A percentile compares a stretch with the other conserved stretches of the same genome.
Evolutionary conservation across 768 basidiomycete genomes (phyloP).

Genomic region (Dendrothele bispora): DNA sequence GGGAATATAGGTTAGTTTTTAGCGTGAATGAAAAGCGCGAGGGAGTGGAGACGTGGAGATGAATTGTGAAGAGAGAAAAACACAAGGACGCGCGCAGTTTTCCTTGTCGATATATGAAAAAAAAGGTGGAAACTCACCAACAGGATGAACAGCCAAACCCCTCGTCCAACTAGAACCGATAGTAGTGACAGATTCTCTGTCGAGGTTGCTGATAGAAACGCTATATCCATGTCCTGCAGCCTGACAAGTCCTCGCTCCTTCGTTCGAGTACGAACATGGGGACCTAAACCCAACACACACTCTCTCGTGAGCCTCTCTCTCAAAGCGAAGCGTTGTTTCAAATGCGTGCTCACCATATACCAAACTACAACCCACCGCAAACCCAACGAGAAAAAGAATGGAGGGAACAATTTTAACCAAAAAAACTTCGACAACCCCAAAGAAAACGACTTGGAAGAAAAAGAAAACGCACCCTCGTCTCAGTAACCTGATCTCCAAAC

Average conservation of each 20-base stretch:
- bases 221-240: slow-evolving; percentile 56
- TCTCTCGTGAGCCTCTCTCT: too few species aligned
- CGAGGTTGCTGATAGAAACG: slow-evolving; percentile 38
- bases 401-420: slow-evolving; percentile 6
- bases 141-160: slow-evolving; percentile 73
- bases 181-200: slow-evolving; percentile 34
- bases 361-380: slow-evolving; percentile 66
- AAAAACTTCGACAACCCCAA: neutral
- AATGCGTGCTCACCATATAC: slow-evolving; percentile 57
- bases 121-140: slow-evolving; percentile 47
- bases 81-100: too few species aligned
- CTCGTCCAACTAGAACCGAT: slow-evolving; percentile 67
- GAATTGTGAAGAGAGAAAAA: too few species aligned
- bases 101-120: neutral
- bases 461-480: slow-evolving; percentile 52
- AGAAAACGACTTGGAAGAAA: neutral
- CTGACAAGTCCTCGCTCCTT: slow-evolving; percentile 49
- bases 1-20: too few species aligned
- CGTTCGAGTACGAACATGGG: slow-evolving; percentile 50
- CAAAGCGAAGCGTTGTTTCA: slow-evolving; percentile 2
- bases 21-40: too few species aligned
- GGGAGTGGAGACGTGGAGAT: too few species aligned
- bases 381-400: slow-evolving; percentile 5
- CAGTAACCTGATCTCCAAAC: slow-evolving; percentile 30
- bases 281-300: too few species aligned